These are phyloP conservation scores for Neoascochyta sp. DNA, from an alignment of 2,329 filamentous ascomycete genomes.

Conservation along the genomic window DNA sequence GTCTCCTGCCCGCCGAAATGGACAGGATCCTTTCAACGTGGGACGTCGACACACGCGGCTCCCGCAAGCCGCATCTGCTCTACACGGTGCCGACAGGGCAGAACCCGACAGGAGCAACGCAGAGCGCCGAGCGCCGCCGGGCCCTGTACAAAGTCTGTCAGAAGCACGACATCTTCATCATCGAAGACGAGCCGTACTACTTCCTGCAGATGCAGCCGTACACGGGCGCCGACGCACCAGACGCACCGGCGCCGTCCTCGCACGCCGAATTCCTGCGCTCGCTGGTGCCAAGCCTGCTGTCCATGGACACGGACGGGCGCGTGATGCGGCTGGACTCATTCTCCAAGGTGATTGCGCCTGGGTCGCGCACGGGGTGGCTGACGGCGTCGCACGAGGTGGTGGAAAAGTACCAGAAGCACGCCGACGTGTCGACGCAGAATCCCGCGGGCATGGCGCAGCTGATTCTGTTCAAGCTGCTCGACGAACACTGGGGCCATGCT, in stretches of 20 bases:
- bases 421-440: slow-evolving; percentile 79
- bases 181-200: slow-evolving; percentile 94
- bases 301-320: slow-evolving; percentile 79
- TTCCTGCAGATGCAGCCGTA: slow-evolving; percentile 86
- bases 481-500: slow-evolving; percentile 89
- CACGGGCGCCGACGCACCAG: slow-evolving; percentile 50
- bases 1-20: slow-evolving; percentile 59
- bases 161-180: slow-evolving; percentile 80
- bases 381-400: slow-evolving; percentile 82
- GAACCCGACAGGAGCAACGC: slow-evolving; percentile 86
- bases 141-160: slow-evolving; percentile 74
- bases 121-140: slow-evolving; percentile 61
- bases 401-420: slow-evolving; percentile 76
- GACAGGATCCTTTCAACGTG: slow-evolving; percentile 63
- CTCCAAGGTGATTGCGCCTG: slow-evolving; percentile 84
- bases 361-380: slow-evolving; percentile 80
- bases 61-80: slow-evolving; percentile 62
- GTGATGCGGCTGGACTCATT: slow-evolving; percentile 91
- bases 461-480: slow-evolving; percentile 80
- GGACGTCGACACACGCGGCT: slow-evolving; percentile 54
- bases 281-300: slow-evolving; percentile 71
- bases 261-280: slow-evolving; percentile 70
- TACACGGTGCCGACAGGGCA: slow-evolving; percentile 79
- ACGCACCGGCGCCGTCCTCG: slow-evolving; percentile 55
- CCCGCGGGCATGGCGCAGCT: slow-evolving; percentile 82